Evolutionary conservation across 192 early-diverging fungal genomes (phyloP), one percentile per base, ranked within the genome.

Genomic region (Coemansia sp.): DNA sequence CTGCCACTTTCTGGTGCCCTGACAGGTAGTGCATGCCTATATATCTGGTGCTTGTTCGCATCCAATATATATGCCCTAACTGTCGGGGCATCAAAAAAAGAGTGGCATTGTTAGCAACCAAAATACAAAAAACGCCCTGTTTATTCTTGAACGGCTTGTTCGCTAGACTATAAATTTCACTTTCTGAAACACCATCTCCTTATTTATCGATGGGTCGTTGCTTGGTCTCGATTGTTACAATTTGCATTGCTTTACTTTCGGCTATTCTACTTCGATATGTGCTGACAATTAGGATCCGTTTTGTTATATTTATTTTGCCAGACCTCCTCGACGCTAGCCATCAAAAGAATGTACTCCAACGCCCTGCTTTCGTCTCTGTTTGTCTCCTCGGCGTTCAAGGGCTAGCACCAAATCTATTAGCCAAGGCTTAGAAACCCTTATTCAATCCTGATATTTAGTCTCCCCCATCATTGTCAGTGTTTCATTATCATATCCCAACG

Each of bases 131-230:
- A 45, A 12, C 7, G 14, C 11, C 44, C 6, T 18, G 5, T 11
- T 41, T 41, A 18, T 46, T 18, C 20, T 21, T 21, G 7, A 7
- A 53, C 51, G 24, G 23, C 51, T 26, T 53, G 21, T 6, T 53
- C 0, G 51, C 24, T 26, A 26, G 24, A 53, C 26, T 16, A 53
- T 53, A 26, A 9, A 53, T 26, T 56, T 53, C 63, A 38, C 12
- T 58, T 39, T 23, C 26, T 64, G 66, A 12, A 45, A 24, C 67
- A 11, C 34, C 34, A 11, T 43, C 34, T 18, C 41, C 66, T 62
- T 63, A 35, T 30, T 56, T 74, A 67, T 68, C 72, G 66, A 73
- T 73, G 72, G 65, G 45, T 21, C 66, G 64, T 74, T 74, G 72
- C 66, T 38, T 64, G 51, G 14, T 24, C 45, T 59, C 34, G 23